Evolutionary conservation across 495 filamentous ascomycete genomes (phyloP).

Genomic region (Daldinia vernicosa): DNA sequence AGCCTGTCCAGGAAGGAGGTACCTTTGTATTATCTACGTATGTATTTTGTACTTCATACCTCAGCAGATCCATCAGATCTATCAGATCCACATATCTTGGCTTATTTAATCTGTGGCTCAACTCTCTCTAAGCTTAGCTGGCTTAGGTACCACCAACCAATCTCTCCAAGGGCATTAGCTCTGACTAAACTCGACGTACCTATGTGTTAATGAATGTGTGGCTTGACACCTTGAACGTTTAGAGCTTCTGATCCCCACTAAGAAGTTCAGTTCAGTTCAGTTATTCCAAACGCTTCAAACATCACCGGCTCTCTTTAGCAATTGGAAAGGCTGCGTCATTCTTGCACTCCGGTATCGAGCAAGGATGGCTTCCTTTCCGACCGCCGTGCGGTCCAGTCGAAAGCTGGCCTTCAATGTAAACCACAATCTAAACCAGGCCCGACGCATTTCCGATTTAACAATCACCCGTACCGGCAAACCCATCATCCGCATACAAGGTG

Average conservation of each 20-base stretch:
- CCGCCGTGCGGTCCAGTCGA: constrained; percentile 57
- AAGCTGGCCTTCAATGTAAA: constrained; percentile 42
- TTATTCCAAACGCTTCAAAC: constrained; percentile 27
- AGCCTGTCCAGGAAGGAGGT: constrained; percentile 41
- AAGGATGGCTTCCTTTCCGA: constrained; percentile 60
- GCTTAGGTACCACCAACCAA: too few relatives aligned
- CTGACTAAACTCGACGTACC: constrained; percentile 28
- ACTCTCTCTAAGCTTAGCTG: neutral
- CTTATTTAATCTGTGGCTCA: constrained; percentile 33
- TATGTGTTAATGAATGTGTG: constrained; percentile 22
- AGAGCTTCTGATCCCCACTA: constrained; percentile 44
- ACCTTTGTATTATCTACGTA: constrained; percentile 16
- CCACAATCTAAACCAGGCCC: constrained; percentile 40
- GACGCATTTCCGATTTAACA: constrained; percentile 74
- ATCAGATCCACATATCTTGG: neutral
- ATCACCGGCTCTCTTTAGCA: constrained; percentile 35
- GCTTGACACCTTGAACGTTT: constrained; percentile 34
- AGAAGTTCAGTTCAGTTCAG: constrained; percentile 6
- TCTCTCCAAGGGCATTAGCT: constrained; percentile 22
- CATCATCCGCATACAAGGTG: constrained; percentile 81
- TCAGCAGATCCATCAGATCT: neutral
- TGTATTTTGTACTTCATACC: constrained; percentile 6
- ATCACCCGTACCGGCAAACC: constrained; percentile 90
- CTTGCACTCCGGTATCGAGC: constrained; percentile 47
- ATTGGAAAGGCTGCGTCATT: constrained; percentile 46